These are phyloP conservation scores for Mucor saturninus DNA, from an alignment of 371 early-diverging fungal genomes.

Conservation along the genomic window DNA sequence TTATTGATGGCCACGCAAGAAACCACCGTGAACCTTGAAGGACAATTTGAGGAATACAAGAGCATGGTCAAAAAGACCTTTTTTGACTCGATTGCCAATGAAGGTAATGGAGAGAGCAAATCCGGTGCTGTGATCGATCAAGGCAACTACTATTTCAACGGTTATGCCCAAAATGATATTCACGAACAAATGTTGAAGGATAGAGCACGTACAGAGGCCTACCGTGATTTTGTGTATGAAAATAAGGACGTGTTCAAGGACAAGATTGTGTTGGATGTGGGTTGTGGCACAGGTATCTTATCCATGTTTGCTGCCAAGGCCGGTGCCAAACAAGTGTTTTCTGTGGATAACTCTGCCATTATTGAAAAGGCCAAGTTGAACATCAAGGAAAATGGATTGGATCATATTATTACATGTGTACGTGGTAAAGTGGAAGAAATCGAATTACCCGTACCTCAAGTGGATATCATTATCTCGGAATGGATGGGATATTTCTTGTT, in stretches of 20 bases:
- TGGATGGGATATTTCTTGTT: slow-evolving; percentile 94
- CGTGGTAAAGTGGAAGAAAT: slow-evolving; percentile 89
- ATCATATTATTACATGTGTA: slow-evolving; percentile 69
- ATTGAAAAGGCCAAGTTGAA: slow-evolving; percentile 83
- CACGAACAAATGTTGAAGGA: slow-evolving; percentile 76
- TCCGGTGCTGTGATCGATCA: slow-evolving; percentile 36
- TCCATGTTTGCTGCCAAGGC: slow-evolving; percentile 28
- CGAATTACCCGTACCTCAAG: slow-evolving; percentile 73
- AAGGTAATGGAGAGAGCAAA: slow-evolving; percentile 2
- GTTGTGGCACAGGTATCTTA: slow-evolving; percentile 24
- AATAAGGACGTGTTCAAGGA: slow-evolving; percentile 86
- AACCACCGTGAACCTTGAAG: slow-evolving; percentile 49
- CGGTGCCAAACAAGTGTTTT: slow-evolving; percentile 63
- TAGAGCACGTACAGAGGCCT: slow-evolving; percentile 80
- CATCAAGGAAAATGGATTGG: slow-evolving; percentile 79
- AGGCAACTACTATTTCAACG: slow-evolving; percentile 84
- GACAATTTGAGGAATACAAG: slow-evolving; percentile 74
- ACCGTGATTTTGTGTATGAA: slow-evolving; percentile 81
- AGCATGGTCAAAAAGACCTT: slow-evolving; percentile 73
- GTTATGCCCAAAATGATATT: slow-evolving; percentile 79
- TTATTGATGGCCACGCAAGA: slow-evolving; percentile 56
- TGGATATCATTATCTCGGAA: slow-evolving; percentile 89
- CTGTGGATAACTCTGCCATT: slow-evolving; percentile 87
- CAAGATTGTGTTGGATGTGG: slow-evolving; percentile 58
- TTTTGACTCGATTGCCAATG: slow-evolving; percentile 59